Conservation (phyloP, 768 basidiomycete species). For the Epithele typhae region DNA sequence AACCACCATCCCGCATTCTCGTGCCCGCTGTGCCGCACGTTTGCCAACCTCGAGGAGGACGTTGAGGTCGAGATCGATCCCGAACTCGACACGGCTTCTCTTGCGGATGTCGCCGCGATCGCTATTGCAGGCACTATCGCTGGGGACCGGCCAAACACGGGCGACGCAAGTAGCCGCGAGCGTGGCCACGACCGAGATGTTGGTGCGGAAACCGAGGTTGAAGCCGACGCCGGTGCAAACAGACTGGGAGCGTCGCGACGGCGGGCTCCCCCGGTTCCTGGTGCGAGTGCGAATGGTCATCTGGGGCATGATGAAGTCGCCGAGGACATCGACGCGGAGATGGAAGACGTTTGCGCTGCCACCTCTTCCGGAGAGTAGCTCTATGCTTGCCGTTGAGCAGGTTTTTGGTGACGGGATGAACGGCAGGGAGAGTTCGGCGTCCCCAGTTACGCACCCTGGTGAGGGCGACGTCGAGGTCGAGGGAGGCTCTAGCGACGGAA, state of each 20-base stretch:
- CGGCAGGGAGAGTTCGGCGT: slow-evolving; percentile 16
- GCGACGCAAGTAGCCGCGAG: slow-evolving; percentile 16
- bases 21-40: slow-evolving; percentile 93
- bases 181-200: slow-evolving; percentile 19
- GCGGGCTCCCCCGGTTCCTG: slow-evolving; percentile 3
- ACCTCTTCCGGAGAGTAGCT: slow-evolving; percentile 23
- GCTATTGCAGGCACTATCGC: slow-evolving; percentile 10
- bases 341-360: slow-evolving; percentile 21
- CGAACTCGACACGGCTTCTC: slow-evolving; percentile 23
- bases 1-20: slow-evolving; percentile 91
- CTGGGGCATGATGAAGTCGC: slow-evolving; percentile 3
- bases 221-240: slow-evolving; percentile 20
- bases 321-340: slow-evolving; percentile 24
- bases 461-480: slow-evolving; percentile 20
- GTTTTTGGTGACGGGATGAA: slow-evolving; percentile 8
- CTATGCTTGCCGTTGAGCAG: slow-evolving; percentile 12
- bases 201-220: slow-evolving; percentile 30
- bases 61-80: slow-evolving; percentile 65
- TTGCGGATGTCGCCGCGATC: slow-evolving; percentile 9
- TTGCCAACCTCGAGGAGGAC: slow-evolving; percentile 92
- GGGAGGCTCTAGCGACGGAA: slow-evolving; percentile 17
- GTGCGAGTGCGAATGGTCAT: not conserved
- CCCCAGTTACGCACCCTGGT: slow-evolving; percentile 12
- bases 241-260: slow-evolving; percentile 17
- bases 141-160: slow-evolving; percentile 20